Conservation (phyloP, 352 stramenopile species). For the Thraustochytrium sp. region DNA sequence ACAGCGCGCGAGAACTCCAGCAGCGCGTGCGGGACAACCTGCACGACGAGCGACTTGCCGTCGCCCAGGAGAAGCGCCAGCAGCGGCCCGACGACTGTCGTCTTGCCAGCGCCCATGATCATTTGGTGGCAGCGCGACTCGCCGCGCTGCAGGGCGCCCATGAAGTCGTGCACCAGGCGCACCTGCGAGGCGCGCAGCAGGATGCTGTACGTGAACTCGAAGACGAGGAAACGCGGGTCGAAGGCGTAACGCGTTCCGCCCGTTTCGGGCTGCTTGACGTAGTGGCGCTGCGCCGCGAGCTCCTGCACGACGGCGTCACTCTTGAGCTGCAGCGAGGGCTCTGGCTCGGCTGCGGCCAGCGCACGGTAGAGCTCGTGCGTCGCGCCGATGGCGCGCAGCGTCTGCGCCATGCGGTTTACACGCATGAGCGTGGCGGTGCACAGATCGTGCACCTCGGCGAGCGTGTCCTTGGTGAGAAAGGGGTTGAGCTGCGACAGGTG, state of each 20-base stretch:
- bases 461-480: constrained; percentile 34
- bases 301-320: constrained; percentile 11
- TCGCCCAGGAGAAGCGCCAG: constrained; percentile 95
- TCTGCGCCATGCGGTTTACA: constrained; percentile 42
- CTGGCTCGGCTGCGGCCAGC: constrained; percentile 60
- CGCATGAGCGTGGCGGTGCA: constrained; percentile 4
- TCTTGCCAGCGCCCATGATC: constrained; percentile 99
- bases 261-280: constrained; percentile 57
- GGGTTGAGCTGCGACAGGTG: constrained; percentile 35
- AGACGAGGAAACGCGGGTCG: constrained; percentile 95
- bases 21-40: constrained; percentile 96
- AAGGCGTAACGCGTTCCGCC: constrained; percentile 66
- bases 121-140: constrained; percentile 87
- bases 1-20: constrained; percentile 96
- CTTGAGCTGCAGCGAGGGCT: constrained; percentile 38
- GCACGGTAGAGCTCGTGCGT: constrained; percentile 70
- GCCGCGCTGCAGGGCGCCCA: constrained; percentile 68
- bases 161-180: constrained; percentile 97
- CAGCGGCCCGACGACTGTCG: constrained; percentile 95
- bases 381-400: constrained; percentile 57
- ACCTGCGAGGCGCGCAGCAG: constrained; percentile 94
- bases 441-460: neutral
- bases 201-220: constrained; percentile 98
- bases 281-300: constrained; percentile 33
- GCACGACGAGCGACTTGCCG: constrained; percentile 82